Base-by-base conservation (phyloP, 495 filamentous ascomycete species). In the Cercophora sp. region DNA sequence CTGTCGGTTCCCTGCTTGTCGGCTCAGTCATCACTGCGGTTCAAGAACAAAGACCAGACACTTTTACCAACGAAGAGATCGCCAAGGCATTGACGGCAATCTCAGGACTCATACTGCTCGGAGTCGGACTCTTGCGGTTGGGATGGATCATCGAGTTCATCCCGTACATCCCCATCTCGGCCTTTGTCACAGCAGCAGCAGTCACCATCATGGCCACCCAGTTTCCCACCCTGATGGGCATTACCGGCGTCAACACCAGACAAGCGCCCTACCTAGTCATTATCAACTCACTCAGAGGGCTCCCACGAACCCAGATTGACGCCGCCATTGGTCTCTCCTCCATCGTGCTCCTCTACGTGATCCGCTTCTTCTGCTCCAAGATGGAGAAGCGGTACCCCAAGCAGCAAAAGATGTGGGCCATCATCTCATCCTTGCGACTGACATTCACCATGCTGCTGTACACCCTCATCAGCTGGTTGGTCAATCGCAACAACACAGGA, bases 111-210 rank as follows among this genome's bases (percentile, higher is more conserved):
- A 65, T 71, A 27, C 60, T 64, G 15, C 47, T 67, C 39, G 40
- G 50, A 6, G 56, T 71, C 35, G 67, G 67, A 5, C 51, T 70
- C 36, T 29, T 68, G 13, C 58, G 68, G 26, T 44, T 65, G 47
- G 68, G 67, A 8, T 70, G 66, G 44, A 59, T 70, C 20, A 45
- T 70, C 9, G 68, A 71, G 50, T 71, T 71, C 49, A 68, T 71
- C 11, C 67, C 67, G 27, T 56, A 56, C 27, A 50, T 60, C n/a
- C 26, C 52, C 35, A 56, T 60, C 52, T 52, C 57, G 15, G 57
- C 57, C 0, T 60, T 60, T 25, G 27, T 56, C 1, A 60, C 57
- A 2, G 47, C 52, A 8, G 57, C 57, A 0, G 39, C 22, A 47
- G 45, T 71, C 48, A 71, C 64, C 15, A 71, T 71, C 47, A 63